phyloP scores from a whole-genome alignment of 2,329 filamentous ascomycete genomes.

The Scedosporium minutisporum region DNA sequence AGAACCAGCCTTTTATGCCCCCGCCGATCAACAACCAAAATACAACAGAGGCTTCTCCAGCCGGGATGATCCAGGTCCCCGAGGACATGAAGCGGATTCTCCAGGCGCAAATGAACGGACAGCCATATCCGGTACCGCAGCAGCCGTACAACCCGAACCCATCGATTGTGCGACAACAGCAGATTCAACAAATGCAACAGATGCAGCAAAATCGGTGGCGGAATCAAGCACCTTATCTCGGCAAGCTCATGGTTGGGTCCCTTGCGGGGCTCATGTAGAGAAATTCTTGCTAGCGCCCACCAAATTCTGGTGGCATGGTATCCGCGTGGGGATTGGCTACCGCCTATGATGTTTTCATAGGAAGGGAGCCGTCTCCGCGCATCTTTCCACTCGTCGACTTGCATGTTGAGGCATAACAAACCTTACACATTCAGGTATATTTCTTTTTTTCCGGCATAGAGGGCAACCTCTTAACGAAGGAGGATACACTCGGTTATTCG shows the following conservation, averaged over 20 bases:
- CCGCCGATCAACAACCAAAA: constrained; percentile 33
- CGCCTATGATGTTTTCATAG: too few relatives aligned
- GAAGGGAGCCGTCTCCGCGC: too few relatives aligned
- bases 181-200: constrained; percentile 42
- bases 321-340: too few relatives aligned
- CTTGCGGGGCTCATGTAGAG: constrained; percentile 80
- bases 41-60: constrained; percentile 29
- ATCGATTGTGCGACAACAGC: constrained; percentile 42
- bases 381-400: too few relatives aligned
- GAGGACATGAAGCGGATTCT: constrained; percentile 56
- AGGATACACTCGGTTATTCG: background rate
- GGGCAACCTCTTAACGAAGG: background rate
- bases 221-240: constrained; percentile 45
- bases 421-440: background rate
- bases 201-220: constrained; percentile 45
- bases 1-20: constrained; percentile 31
- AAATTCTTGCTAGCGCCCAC: background rate
- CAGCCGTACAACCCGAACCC: constrained; percentile 38
- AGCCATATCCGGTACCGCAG: constrained; percentile 40
- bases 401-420: background rate
- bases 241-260: constrained; percentile 86
- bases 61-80: constrained; percentile 56
- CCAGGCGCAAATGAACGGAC: constrained; percentile 45
- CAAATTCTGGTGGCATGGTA: background rate
- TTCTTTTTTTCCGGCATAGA: background rate